These are phyloP conservation scores for Penicillium psychrosexuale DNA, from an alignment of 2,329 filamentous ascomycete species.

Conservation along the genomic window DNA sequence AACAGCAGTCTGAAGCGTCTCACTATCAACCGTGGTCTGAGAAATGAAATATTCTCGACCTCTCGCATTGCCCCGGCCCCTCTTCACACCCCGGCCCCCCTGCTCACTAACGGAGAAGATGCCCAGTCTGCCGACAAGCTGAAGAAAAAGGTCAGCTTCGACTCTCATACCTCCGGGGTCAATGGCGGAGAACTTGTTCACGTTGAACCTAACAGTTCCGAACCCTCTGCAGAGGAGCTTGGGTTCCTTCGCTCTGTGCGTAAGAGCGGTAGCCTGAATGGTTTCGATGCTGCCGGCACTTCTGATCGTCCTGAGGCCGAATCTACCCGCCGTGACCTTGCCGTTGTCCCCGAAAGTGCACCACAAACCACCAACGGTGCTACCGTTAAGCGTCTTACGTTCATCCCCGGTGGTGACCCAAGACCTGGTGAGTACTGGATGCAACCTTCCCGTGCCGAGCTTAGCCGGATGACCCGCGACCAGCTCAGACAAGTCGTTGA, in stretches of 20 bases:
- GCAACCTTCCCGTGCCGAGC: conserved; percentile 68
- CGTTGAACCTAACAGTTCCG: conserved; percentile 50
- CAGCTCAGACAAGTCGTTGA: conserved; percentile 70
- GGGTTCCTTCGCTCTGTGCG: conserved; percentile 58
- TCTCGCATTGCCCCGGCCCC: conserved; percentile 26
- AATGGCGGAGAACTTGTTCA: conserved; percentile 53
- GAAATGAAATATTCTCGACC: conserved; percentile 59
- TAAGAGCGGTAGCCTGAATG: conserved; percentile 47
- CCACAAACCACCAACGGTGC: conserved; percentile 39
- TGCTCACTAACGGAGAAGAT: conserved; percentile 41
- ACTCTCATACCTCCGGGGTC: conserved; percentile 56
- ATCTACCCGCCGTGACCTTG: conserved; percentile 69
- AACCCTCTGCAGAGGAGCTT: conserved; percentile 57
- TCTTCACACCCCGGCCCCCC: conserved; percentile 11
- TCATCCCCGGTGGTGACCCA: conserved; percentile 44
- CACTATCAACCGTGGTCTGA: conserved; percentile 83
- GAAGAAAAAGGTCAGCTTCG: conserved; percentile 90
- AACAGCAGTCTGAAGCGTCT: conserved; percentile 80
- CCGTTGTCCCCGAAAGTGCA: conserved; percentile 66
- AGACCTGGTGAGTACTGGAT: conserved; percentile 82
- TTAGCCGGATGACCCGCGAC: conserved; percentile 74
- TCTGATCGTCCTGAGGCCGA: conserved; percentile 61
- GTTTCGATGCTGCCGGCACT: conserved; percentile 28
- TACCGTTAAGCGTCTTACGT: conserved; percentile 28
- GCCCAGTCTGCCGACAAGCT: conserved; percentile 32